Base-by-base conservation (phyloP, 192 early-diverging fungal species). In the Mortierella antarctica region DNA sequence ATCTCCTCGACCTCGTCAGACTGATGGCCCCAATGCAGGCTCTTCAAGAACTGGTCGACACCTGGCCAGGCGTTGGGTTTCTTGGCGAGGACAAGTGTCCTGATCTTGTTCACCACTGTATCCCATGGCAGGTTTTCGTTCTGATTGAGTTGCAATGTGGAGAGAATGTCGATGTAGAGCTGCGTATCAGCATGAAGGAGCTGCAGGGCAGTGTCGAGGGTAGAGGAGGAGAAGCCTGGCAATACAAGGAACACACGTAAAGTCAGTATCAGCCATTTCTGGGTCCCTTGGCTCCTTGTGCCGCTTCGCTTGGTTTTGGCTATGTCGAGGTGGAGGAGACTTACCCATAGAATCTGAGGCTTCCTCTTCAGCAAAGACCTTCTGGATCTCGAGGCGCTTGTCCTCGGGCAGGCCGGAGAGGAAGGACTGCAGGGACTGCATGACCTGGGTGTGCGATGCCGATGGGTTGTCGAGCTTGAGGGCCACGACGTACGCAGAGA, bases 401-500 rank as follows among this genome's bases (percentile, higher is more conserved):
- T 66, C 58, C 40, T 73, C 74, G 41, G 80, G 81, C 5, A 79
- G 42, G 4, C 62, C 54, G 15, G 72, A 78, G 7, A 85, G 65
- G 67, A 85, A 85, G 10, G 62, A 70, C 57, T 85, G 80, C 14
- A 85, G 69, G 42, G 74, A 74, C 57, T 67, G 72, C 84, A 82
- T 82, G 56, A 85, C 84, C 61, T 82, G 73, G 15, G 80, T 62
- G 60, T 85, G 84, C 48, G 80, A 82, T 13, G 84, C 84, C 0
- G 84, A 85, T 14, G 67, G 71, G 54, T 79, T 79, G 60, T 85
- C 84, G 41, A 85, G 71, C 70, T 85, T 74, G 55, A 85, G 71
- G 8, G 84, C 84, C 15, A 62, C 52, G 20, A 85, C 56, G 63
- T 85, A 85, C 11, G 54, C 69, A 6, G 61, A 74, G 54, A 71